Percentiles rank a stretch among this genome's conserved stretches.
Conservation (phyloP, 2,329 filamentous ascomycete genomes). For the Chalara sp. region DNA sequence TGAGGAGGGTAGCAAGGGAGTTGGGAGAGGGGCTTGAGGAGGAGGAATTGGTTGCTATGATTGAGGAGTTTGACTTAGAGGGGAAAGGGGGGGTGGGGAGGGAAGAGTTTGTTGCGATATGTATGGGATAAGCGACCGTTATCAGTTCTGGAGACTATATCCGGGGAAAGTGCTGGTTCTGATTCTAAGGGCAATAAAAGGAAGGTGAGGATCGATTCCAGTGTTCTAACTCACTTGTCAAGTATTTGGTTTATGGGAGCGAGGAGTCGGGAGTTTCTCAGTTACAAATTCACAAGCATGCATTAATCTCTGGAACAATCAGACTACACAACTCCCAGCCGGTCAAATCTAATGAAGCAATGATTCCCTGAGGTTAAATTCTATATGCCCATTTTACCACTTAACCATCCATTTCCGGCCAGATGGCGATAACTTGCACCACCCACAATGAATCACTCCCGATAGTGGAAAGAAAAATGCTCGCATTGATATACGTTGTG, state of each 20-base stretch:
- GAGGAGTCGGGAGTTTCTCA: not conserved
- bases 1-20: slow-evolving; percentile 81
- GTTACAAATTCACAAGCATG: not conserved
- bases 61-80: slow-evolving; percentile 94
- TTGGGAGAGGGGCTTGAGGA: slow-evolving; percentile 90
- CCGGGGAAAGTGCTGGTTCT: not conserved
- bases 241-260: not conserved
- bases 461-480: too few relatives aligned
- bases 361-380: too few relatives aligned
- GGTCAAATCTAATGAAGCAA: too few relatives aligned
- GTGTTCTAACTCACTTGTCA: not conserved
- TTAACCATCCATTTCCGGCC: too few relatives aligned
- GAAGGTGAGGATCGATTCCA: not conserved
- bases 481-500: too few relatives aligned
- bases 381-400: too few relatives aligned
- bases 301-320: not conserved
- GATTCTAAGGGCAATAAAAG: not conserved
- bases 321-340: too few relatives aligned
- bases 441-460: too few relatives aligned
- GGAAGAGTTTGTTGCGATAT: slow-evolving; percentile 52
- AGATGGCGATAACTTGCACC: too few relatives aligned
- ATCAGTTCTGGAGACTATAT: not conserved
- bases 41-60: slow-evolving; percentile 90
- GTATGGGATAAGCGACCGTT: slow-evolving; percentile 23
- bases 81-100: slow-evolving; percentile 74